Conservation (phyloP, 2,329 filamentous ascomycete species). For the Penicillium psychrosexuale region DNA sequence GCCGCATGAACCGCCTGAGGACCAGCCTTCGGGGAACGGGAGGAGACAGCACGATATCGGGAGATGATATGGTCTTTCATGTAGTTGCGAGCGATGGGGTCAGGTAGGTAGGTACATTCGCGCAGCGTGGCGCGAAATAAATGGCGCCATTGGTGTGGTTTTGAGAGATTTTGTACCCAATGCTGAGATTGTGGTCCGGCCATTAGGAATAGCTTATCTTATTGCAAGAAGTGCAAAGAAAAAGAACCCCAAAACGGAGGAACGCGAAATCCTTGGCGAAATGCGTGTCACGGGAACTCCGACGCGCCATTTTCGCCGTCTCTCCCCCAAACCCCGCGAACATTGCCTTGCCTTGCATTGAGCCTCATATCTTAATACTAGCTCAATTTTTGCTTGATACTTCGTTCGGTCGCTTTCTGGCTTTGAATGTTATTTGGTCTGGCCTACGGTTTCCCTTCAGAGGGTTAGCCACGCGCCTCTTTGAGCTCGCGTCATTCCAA, state of each 20-base stretch:
- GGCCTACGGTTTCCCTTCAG: constrained; percentile 22
- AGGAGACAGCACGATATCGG: constrained; percentile 17
- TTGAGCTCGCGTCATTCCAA: constrained; percentile 30
- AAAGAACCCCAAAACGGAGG: constrained; percentile 15
- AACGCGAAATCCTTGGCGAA: constrained; percentile 27
- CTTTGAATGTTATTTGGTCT: constrained; percentile 17
- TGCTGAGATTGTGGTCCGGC: constrained; percentile 11
- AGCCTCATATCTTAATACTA: constrained; percentile 10
- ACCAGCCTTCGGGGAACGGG: constrained; percentile 19
- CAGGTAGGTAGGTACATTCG: constrained; percentile 60
- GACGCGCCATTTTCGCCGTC: constrained; percentile 23
- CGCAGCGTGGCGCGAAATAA: constrained; percentile 57
- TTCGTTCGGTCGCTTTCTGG: constrained; percentile 4
- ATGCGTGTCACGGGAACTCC: constrained; percentile 23
- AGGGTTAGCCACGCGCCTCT: constrained; percentile 34
- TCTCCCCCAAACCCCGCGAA: constrained; percentile 23
- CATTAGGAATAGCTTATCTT: not conserved
- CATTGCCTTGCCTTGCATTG: constrained; percentile 19
- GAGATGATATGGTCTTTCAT: constrained; percentile 46
- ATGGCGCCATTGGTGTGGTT: constrained; percentile 38
- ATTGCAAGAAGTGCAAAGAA: not conserved
- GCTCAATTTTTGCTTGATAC: not conserved
- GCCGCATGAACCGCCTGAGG: constrained; percentile 24
- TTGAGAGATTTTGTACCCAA: constrained; percentile 20
- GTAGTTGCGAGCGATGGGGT: constrained; percentile 52